phyloP scores from a whole-genome alignment of 441 rosid species.

The Populus tomentosa region DNA sequence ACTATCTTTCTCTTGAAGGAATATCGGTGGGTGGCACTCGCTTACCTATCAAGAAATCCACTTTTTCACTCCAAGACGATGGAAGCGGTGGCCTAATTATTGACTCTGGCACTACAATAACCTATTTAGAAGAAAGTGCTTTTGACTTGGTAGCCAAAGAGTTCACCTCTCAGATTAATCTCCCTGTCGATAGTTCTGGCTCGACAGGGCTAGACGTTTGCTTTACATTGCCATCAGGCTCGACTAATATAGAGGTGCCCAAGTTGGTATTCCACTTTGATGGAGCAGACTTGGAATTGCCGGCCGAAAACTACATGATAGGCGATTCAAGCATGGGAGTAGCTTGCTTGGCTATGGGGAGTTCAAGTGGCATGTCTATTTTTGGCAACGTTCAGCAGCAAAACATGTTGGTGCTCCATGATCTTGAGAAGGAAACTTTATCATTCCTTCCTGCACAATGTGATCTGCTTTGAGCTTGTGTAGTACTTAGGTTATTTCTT shows the following conservation, averaged over 20 bases:
- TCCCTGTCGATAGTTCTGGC: slow-evolving; percentile 46
- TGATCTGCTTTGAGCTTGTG: slow-evolving; percentile 32
- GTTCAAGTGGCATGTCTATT: slow-evolving; percentile 73
- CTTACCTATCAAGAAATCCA: slow-evolving; percentile 42
- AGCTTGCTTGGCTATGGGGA: slow-evolving; percentile 83
- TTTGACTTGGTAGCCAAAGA: slow-evolving; percentile 40
- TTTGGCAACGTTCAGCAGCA: slow-evolving; percentile 94
- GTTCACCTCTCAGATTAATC: slow-evolving; percentile 42
- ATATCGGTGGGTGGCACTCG: slow-evolving; percentile 49
- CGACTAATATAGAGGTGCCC: slow-evolving; percentile 49
- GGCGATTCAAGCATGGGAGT: slow-evolving; percentile 53
- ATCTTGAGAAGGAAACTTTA: slow-evolving; percentile 59
- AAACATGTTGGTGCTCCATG: slow-evolving; percentile 65
- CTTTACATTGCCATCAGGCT: slow-evolving; percentile 48
- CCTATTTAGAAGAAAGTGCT: slow-evolving; percentile 45
- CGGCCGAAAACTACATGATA: slow-evolving; percentile 77
- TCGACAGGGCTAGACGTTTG: slow-evolving; percentile 79
- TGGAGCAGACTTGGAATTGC: slow-evolving; percentile 76
- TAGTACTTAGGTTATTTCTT: neutral
- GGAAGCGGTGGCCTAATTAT: slow-evolving; percentile 64
- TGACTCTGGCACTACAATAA: slow-evolving; percentile 72
- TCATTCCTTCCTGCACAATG: slow-evolving; percentile 72
- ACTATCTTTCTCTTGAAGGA: slow-evolving; percentile 61
- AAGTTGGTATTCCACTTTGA: slow-evolving; percentile 66
- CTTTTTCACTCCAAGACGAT: slow-evolving; percentile 49